Evolutionary conservation across 2,329 filamentous ascomycete species (phyloP), one percentile per base, ranked within the genome.

Genomic region (Xylariales sp.): DNA sequence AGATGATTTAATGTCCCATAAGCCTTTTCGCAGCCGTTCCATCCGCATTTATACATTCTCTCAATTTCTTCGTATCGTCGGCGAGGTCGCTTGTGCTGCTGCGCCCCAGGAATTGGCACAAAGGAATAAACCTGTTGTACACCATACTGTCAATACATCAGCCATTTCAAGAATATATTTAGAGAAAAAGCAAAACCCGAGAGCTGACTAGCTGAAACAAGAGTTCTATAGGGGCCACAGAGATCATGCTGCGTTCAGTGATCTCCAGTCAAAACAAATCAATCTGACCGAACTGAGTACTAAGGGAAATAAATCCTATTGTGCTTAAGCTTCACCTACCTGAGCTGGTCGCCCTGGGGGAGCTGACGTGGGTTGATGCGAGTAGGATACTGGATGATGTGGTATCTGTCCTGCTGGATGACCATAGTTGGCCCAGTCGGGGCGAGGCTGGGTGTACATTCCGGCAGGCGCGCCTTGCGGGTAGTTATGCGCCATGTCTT

Each of bases 41-140:
- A 98, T 32, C 95, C 96, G 78, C 96, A 99, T 82, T 98, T 98
- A 85, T 99, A 98, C 96, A 99, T 98, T 78, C 96, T 91, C 84
- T 99, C 96, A 75, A 99, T 99, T 80, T 99, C 96, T 81, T 99
- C 96, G 76, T 97, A 99, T 62, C 96, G 89, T 75, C 96, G 87
- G 71, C 96, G 89, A 12, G 96, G 96, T 66, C 96, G 90, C 84
- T 99, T 99, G 80, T 98, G 95, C 79, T 99, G 96, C 79, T 97
- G 94, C 12, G 95, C 93, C 71, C 96, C 96, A 1, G 96, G 96
- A 76, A 98, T 98, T 0, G 96, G 95, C 39, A 98, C 96, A 77
- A 99, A 98, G 0, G 94, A 97, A 80, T 98, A 98, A 48, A 99
- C 95, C 87, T 97, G 87, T n/a, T 77, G 77, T 32, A 70, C 72